A percentile compares a stretch with the other conserved stretches of the same genome.
Evolutionary conservation across 179 eudicot species (phyloP).

Genomic region (Camellia oleifera): DNA sequence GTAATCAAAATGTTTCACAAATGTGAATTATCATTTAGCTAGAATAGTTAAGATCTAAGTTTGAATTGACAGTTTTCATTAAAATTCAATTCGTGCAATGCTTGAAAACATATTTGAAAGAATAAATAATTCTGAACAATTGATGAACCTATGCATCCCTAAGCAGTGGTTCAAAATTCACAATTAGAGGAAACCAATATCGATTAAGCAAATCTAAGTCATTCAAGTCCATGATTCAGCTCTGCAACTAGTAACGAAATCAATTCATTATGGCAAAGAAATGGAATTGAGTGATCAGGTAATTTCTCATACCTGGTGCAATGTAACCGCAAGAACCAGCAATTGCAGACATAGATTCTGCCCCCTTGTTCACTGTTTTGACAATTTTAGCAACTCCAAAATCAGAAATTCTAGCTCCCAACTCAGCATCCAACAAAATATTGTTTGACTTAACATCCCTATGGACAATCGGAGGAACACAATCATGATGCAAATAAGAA

Average conservation of each 20-base stretch:
- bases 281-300: neutral
- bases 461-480: constrained; percentile 76
- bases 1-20: neutral
- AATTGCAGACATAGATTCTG: constrained; percentile 42
- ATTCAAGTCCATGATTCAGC: neutral
- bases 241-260: neutral
- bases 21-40: neutral
- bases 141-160: neutral
- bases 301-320: constrained; percentile 40
- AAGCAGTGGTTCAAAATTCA: neutral
- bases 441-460: constrained; percentile 79
- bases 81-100: neutral
- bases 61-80: neutral
- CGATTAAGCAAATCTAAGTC: neutral
- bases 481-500: constrained; percentile 80
- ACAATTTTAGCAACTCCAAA: constrained; percentile 74
- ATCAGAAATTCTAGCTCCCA: constrained; percentile 70
- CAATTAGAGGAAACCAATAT: neutral
- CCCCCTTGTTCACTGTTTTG: constrained; percentile 34
- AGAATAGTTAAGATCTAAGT: neutral
- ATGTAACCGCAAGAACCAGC: constrained; percentile 57
- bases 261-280: neutral
- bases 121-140: neutral
- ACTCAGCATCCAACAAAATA: constrained; percentile 59
- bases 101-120: neutral